These are phyloP conservation scores for Penicillium cosmopolitanum DNA, from an alignment of 495 filamentous ascomycete genomes.

Conservation along the genomic window DNA sequence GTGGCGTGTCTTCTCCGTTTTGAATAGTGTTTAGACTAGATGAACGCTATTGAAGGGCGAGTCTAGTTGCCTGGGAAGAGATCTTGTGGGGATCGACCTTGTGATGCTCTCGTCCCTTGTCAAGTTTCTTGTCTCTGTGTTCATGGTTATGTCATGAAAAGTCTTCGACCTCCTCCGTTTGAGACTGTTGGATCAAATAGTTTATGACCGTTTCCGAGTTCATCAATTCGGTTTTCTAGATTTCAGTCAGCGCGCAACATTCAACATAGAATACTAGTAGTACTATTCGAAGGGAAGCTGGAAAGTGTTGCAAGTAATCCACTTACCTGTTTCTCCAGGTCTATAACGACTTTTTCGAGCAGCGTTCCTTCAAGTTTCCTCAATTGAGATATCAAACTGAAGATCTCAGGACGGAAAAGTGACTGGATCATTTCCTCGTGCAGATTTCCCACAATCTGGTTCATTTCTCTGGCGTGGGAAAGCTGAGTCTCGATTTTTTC, in stretches of 20 bases:
- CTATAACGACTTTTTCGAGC: constrained; percentile 55
- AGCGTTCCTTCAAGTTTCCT: constrained; percentile 61
- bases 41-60: constrained; percentile 7
- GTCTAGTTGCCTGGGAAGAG: constrained; percentile 9
- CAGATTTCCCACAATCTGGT: constrained; percentile 39
- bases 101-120: neutral
- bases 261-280: too few relatives aligned
- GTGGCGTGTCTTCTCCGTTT: constrained; percentile 7
- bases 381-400: constrained; percentile 50
- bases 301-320: neutral
- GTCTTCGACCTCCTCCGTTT: constrained; percentile 45
- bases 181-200: constrained; percentile 46
- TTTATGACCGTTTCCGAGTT: constrained; percentile 44
- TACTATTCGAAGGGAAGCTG: neutral
- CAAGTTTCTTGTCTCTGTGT: neutral
- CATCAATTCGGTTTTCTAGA: constrained; percentile 47
- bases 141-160: constrained; percentile 44
- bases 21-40: constrained; percentile 6
- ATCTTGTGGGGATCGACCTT: constrained; percentile 5
- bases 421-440: constrained; percentile 32
- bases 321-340: constrained; percentile 66
- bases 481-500: constrained; percentile 67
- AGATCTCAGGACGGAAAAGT: constrained; percentile 41
- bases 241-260: constrained; percentile 12
- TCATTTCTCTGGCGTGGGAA: constrained; percentile 51